These are phyloP conservation scores for Fusarium sp. DNA, from an alignment of 2,329 filamentous ascomycete genomes.

Conservation along the genomic window DNA sequence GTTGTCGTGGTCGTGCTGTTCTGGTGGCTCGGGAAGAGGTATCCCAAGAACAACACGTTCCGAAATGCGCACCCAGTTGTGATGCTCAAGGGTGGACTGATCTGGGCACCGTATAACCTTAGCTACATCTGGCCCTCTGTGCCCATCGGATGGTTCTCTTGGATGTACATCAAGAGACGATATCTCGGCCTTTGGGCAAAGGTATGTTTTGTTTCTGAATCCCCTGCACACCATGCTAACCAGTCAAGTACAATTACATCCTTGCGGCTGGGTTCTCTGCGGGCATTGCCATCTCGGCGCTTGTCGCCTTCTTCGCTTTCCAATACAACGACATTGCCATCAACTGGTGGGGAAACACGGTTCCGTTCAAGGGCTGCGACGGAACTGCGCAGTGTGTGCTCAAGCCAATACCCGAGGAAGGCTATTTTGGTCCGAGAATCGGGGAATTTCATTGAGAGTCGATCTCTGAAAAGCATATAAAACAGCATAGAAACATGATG, in stretches of 20 bases:
- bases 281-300: conserved; percentile 62
- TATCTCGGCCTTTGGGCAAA: conserved; percentile 67
- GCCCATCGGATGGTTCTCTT: conserved; percentile 64
- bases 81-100: conserved; percentile 57
- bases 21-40: conserved; percentile 55
- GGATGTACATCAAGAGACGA: conserved; percentile 63
- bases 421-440: conserved; percentile 53
- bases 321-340: conserved; percentile 57
- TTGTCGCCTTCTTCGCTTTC: conserved; percentile 66
- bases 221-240: conserved; percentile 19
- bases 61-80: conserved; percentile 62
- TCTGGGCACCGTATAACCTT: conserved; percentile 63
- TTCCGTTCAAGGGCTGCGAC: conserved; percentile 48
- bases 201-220: conserved; percentile 29
- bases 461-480: neutral
- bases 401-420: conserved; percentile 44
- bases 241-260: conserved; percentile 61
- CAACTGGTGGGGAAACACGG: conserved; percentile 64
- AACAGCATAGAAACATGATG: neutral
- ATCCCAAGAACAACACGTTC: conserved; percentile 51
- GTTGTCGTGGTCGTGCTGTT: conserved; percentile 54
- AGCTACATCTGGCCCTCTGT: conserved; percentile 64
- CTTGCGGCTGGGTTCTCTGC: conserved; percentile 63
- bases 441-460: conserved; percentile 36
- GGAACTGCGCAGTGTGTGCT: conserved; percentile 42